A percentile compares a stretch with the other conserved stretches of the same genome.
Conservation (phyloP, 208 protist genomes). For the Leishmania tarentolae region DNA sequence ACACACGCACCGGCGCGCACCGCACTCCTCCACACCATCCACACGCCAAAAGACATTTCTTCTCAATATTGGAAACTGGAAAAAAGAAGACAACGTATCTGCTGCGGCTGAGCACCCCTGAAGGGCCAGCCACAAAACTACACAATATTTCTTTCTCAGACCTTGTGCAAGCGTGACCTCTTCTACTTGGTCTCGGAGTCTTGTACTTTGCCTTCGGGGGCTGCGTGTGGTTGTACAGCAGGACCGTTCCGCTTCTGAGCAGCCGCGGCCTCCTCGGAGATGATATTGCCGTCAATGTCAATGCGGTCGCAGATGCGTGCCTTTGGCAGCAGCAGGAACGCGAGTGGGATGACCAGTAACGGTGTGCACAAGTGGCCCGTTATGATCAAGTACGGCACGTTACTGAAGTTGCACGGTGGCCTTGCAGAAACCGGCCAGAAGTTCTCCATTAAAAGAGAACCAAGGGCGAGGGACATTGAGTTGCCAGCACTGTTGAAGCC, state of each 20-base stretch:
- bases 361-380: conserved; percentile 64
- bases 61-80: neutral
- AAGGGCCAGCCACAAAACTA: neutral
- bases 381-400: conserved; percentile 61
- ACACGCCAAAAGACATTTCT: neutral
- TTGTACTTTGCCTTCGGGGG: neutral
- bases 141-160: neutral
- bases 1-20: neutral
- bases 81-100: neutral
- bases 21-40: neutral
- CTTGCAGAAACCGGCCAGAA: conserved; percentile 40
- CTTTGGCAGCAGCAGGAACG: conserved; percentile 62
- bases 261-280: conserved; percentile 29
- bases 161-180: neutral
- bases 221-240: neutral
- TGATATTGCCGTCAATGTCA: conserved; percentile 41
- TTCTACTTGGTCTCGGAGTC: neutral
- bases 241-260: neutral
- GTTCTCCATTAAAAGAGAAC: conserved; percentile 52
- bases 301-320: conserved; percentile 55
- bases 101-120: neutral
- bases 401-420: conserved; percentile 68
- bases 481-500: conserved; percentile 49
- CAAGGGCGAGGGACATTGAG: conserved; percentile 47
- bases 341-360: conserved; percentile 57